Evolutionary conservation across 345 rosid species (phyloP).

Genomic region (Eucalyptus guilfoylei): DNA sequence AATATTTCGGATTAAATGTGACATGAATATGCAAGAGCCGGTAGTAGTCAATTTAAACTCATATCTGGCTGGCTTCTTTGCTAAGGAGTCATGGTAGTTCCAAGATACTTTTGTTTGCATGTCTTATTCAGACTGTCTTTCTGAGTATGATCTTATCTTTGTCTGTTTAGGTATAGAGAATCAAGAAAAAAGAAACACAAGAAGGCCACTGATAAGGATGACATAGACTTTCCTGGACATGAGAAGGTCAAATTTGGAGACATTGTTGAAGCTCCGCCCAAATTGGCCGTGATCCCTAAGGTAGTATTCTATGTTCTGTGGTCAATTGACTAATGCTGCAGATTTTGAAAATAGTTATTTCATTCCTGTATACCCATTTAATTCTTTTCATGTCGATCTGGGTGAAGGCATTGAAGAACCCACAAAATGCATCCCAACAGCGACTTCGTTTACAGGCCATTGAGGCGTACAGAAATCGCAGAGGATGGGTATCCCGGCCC

Average conservation of each 20-base stretch:
- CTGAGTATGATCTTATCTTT: background rate
- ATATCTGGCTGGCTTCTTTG: background rate
- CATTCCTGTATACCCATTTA: background rate
- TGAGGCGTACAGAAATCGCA: constrained; percentile 65
- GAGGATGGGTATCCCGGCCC: constrained; percentile 66
- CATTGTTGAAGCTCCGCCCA: constrained; percentile 79
- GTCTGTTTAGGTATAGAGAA: constrained; percentile 43
- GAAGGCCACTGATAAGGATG: constrained; percentile 27
- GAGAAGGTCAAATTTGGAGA: constrained; percentile 81
- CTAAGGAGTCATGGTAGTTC: background rate
- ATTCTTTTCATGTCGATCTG: background rate
- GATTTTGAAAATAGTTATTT: background rate
- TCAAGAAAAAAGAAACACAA: constrained; percentile 61
- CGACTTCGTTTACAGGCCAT: constrained; percentile 67
- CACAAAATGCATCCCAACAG: constrained; percentile 47
- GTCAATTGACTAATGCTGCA: background rate
- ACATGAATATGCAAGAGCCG: background rate
- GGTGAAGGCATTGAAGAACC: constrained; percentile 34
- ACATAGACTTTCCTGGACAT: constrained; percentile 46
- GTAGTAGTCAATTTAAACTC: background rate
- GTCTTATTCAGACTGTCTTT: background rate
- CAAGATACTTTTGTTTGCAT: background rate
- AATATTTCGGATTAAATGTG: background rate
- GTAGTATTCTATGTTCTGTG: constrained; percentile 2
- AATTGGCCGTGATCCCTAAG: constrained; percentile 54